Percentiles rank a stretch among this genome's conserved stretches.
These are phyloP conservation scores for Mortierella sp. DNA, from an alignment of 371 early-diverging fungal species.

Conservation along the genomic window DNA sequence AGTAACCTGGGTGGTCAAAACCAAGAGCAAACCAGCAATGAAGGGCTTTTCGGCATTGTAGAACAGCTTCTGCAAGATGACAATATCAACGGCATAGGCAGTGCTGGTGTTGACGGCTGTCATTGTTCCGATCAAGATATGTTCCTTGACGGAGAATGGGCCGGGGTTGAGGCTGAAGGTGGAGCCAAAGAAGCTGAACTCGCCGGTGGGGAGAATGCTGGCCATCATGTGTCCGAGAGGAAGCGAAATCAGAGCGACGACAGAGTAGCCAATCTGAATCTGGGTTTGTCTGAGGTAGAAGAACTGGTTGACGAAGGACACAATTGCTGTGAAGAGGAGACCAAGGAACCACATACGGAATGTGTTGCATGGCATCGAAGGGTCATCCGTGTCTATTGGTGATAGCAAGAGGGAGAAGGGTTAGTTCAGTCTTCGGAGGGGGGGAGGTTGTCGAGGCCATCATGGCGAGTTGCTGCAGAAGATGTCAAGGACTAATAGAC, in stretches of 20 bases:
- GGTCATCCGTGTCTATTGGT: constrained; percentile 66
- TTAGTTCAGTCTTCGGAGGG: not conserved
- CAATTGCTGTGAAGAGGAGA: constrained; percentile 63
- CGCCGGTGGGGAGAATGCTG: constrained; percentile 58
- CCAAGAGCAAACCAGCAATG: constrained; percentile 67
- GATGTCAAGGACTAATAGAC: not conserved
- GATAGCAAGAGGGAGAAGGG: not conserved
- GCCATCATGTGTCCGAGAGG: constrained; percentile 77
- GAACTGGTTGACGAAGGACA: constrained; percentile 80
- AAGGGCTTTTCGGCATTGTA: constrained; percentile 72
- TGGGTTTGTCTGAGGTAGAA: constrained; percentile 77
- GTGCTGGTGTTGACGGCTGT: constrained; percentile 64
- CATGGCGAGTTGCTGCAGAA: too few species aligned
- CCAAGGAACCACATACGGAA: constrained; percentile 83
- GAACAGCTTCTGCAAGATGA: constrained; percentile 72
- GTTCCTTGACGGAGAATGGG: constrained; percentile 90
- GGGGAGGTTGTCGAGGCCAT: too few species aligned
- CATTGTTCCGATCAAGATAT: constrained; percentile 80
- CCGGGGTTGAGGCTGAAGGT: constrained; percentile 80
- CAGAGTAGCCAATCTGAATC: constrained; percentile 65
- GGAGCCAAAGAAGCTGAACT: constrained; percentile 53
- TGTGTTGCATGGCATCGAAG: constrained; percentile 77
- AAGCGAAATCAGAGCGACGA: constrained; percentile 68
- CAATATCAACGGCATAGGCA: constrained; percentile 79
- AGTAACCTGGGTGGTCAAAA: constrained; percentile 74